Percentiles rank a stretch among this genome's conserved stretches.
phyloP scores from a whole-genome alignment of 148 eudicot species.

The Pharnaceum exiguum region DNA sequence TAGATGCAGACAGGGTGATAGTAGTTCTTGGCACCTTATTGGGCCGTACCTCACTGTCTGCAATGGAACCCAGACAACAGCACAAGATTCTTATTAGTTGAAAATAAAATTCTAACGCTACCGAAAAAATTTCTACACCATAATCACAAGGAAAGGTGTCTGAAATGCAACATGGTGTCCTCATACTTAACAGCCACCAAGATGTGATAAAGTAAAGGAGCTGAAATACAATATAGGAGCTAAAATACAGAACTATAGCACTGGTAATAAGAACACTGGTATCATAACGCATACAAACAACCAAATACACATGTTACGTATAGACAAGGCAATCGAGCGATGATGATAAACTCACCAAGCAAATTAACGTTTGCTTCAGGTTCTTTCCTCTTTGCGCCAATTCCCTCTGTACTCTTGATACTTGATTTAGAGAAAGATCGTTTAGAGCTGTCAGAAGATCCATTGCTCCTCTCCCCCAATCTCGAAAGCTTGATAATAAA shows the following conservation, averaged over 20 bases:
- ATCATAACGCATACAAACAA: no score
- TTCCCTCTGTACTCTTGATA: conserved; percentile 15
- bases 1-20: conserved; percentile 2
- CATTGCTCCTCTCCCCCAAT: conserved; percentile 12
- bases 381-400: conserved; percentile 35
- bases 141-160: neutral
- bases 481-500: conserved; percentile 10
- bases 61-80: conserved; percentile 11
- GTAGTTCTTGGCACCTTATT: conserved; percentile 27
- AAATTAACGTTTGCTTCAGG: conserved; percentile 30
- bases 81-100: neutral
- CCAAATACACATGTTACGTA: neutral
- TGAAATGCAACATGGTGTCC: no score
- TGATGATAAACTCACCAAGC: conserved; percentile 32
- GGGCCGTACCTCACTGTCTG: conserved; percentile 32
- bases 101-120: neutral
- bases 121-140: neutral
- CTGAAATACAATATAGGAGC: no score
- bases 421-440: conserved; percentile 20
- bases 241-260: no score
- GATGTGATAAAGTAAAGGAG: no score
- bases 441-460: conserved; percentile 9
- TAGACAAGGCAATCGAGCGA: neutral
- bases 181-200: no score
- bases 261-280: no score